These are phyloP conservation scores for Annulohypoxylon moriforme DNA, from an alignment of 495 filamentous ascomycete genomes.

Conservation along the genomic window DNA sequence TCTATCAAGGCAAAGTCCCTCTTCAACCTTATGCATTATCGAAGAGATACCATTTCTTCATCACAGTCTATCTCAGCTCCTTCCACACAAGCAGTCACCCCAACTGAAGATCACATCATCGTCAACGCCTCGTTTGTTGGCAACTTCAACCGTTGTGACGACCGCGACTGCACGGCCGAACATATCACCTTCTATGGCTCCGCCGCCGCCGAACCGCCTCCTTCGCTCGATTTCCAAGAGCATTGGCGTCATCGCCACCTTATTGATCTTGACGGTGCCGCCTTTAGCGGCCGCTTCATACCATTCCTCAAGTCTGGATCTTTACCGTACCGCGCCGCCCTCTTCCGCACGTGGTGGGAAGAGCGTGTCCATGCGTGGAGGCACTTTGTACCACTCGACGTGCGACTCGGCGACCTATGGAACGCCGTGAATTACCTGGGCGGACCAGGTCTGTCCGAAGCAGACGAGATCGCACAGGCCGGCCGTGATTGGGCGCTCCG, in stretches of 20 bases:
- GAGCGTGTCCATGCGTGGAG: slow-evolving; percentile 75
- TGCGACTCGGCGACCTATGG: slow-evolving; percentile 71
- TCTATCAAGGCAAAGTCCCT: slow-evolving; percentile 26
- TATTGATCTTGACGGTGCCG: slow-evolving; percentile 76
- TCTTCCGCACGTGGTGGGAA: slow-evolving; percentile 83
- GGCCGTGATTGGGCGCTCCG: slow-evolving; percentile 71
- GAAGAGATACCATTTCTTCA: slow-evolving; percentile 8
- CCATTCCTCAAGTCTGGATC: slow-evolving; percentile 71
- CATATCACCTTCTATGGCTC: slow-evolving; percentile 65
- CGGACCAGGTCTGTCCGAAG: slow-evolving; percentile 46
- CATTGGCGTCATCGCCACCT: slow-evolving; percentile 68
- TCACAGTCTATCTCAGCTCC: slow-evolving; percentile 2
- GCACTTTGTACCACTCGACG: slow-evolving; percentile 81
- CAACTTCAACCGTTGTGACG: slow-evolving; percentile 62
- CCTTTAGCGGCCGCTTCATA: slow-evolving; percentile 71
- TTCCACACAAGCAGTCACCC: background rate
- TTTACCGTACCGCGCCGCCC: slow-evolving; percentile 70
- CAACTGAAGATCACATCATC: slow-evolving; percentile 16
- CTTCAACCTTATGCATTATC: slow-evolving; percentile 23
- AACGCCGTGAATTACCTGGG: slow-evolving; percentile 70
- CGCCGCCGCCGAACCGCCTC: slow-evolving; percentile 60
- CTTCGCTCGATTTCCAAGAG: slow-evolving; percentile 46
- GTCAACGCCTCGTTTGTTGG: slow-evolving; percentile 52
- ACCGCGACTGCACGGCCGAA: slow-evolving; percentile 51
- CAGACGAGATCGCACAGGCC: slow-evolving; percentile 69